A percentile compares a stretch with the other conserved stretches of the same genome.
Evolutionary conservation across 768 basidiomycete genomes (phyloP).

Genomic region (Leccinum aurantiacum): DNA sequence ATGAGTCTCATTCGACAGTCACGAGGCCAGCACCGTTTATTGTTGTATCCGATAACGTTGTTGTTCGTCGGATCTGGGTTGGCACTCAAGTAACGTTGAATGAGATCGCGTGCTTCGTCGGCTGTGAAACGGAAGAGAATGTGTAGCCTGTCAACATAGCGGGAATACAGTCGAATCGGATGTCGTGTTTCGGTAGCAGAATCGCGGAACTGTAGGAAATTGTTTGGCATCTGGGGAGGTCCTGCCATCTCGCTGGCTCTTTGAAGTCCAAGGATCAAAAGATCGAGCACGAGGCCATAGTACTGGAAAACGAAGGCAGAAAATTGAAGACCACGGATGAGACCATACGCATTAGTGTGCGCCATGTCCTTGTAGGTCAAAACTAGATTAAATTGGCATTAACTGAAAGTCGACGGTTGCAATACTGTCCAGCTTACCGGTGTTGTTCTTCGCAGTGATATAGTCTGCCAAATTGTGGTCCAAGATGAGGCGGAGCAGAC

Average conservation of each 20-base stretch:
- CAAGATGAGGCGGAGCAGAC: constrained; percentile 91
- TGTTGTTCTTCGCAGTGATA: constrained; percentile 99
- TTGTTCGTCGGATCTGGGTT: constrained; percentile 99
- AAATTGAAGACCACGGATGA: constrained; percentile 97
- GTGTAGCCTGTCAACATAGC: constrained; percentile 93
- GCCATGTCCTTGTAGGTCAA: constrained; percentile 98
- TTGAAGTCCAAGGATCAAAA: constrained; percentile 95
- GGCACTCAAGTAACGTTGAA: constrained; percentile 95
- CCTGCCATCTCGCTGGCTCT: constrained; percentile 99
- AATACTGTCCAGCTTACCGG: constrained; percentile 40
- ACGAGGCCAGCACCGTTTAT: constrained; percentile 98
- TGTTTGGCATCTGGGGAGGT: constrained; percentile 95
- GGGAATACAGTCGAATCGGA: constrained; percentile 96
- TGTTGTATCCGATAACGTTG: constrained; percentile 99
- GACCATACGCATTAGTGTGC: constrained; percentile 94
- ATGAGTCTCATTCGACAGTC: constrained; percentile 99
- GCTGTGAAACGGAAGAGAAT: constrained; percentile 97
- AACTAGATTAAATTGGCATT: constrained; percentile 35
- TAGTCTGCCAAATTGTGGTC: constrained; percentile 99
- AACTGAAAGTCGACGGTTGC: constrained; percentile 5
- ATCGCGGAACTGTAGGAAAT: constrained; percentile 97
- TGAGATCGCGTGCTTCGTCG: constrained; percentile 95
- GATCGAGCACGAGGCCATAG: constrained; percentile 92
- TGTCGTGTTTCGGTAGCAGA: constrained; percentile 93
- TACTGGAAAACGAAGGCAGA: constrained; percentile 99